These are phyloP conservation scores for Capsicum pubescens DNA, from an alignment of 257 asterid genomes.

Conservation along the genomic window DNA sequence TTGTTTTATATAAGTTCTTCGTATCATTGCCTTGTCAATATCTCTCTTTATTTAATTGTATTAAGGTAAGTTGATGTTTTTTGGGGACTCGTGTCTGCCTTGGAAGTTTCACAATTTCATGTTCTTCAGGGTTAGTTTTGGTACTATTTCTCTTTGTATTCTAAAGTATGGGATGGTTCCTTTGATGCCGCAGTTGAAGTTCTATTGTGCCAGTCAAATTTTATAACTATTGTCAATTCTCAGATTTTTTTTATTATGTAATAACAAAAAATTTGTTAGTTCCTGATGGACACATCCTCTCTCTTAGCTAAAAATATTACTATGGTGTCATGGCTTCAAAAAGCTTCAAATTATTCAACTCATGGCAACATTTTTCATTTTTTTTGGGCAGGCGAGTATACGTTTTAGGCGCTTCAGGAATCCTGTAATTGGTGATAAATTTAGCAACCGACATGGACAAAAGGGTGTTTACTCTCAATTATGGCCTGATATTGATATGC, in stretches of 20 bases:
- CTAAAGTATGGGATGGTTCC: not conserved
- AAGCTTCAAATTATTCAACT: not conserved
- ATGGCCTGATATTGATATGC: conserved; percentile 95
- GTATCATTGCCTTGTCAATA: conserved; percentile 2
- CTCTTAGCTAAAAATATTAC: not conserved
- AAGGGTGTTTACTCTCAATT: conserved; percentile 99
- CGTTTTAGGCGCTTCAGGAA: conserved; percentile 84
- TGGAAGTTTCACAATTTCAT: not conserved
- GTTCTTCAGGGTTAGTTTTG: not conserved
- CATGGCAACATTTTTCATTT: conserved; percentile 20
- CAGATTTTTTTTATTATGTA: not conserved
- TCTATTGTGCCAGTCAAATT: not conserved
- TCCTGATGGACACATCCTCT: not conserved
- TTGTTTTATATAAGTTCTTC: not conserved
- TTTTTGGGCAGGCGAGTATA: conserved; percentile 72
- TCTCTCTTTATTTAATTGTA: not conserved
- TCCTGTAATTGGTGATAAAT: conserved; percentile 95
- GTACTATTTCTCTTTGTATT: not conserved
- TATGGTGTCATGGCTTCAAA: not conserved
- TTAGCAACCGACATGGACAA: conserved; percentile 99
- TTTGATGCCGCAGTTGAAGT: not conserved
- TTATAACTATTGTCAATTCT: not conserved
- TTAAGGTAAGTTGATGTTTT: conserved; percentile 5
- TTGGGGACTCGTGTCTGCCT: not conserved
- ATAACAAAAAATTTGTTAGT: not conserved